phyloP scores from a whole-genome alignment of 352 stramenopile genomes.

The Globisporangium spiculum region DNA sequence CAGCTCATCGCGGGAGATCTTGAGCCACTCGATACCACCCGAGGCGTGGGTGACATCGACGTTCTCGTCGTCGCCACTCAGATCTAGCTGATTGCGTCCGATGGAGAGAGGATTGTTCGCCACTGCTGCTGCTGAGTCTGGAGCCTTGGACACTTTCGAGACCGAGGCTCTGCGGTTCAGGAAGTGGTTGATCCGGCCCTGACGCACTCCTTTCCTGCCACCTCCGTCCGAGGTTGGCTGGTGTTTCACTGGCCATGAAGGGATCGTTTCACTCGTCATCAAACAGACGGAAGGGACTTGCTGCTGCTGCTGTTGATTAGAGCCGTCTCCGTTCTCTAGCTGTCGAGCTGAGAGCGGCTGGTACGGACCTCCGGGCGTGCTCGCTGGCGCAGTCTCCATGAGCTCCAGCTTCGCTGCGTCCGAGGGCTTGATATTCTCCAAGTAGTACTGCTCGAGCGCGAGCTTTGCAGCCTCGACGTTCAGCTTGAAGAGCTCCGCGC shows the following conservation, averaged over 20 bases:
- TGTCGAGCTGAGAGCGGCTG: constrained; percentile 12
- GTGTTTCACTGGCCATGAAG: constrained; percentile 57
- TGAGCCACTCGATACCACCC: constrained; percentile 53
- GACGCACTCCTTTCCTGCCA: constrained; percentile 44
- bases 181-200: constrained; percentile 72
- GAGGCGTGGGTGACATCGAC: constrained; percentile 21
- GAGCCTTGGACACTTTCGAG: not conserved
- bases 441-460: constrained; percentile 72
- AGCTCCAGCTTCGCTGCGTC: constrained; percentile 55
- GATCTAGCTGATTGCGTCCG: constrained; percentile 29
- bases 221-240: constrained; percentile 52
- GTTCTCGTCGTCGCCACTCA: constrained; percentile 11
- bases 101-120: constrained; percentile 13
- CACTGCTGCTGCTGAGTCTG: not conserved
- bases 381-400: constrained; percentile 16
- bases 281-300: constrained; percentile 31
- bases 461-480: constrained; percentile 68
- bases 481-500: constrained; percentile 64
- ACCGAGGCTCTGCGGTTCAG: constrained; percentile 23
- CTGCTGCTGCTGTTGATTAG: not conserved
- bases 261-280: constrained; percentile 56
- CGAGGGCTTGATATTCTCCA: constrained; percentile 38
- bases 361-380: constrained; percentile 13
- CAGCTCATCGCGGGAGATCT: constrained; percentile 67
- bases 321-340: constrained; percentile 4